Evolutionary conservation across 345 rosid genomes (phyloP), one percentile per base, ranked within the genome.

Genomic region (Trapa bicornis): DNA sequence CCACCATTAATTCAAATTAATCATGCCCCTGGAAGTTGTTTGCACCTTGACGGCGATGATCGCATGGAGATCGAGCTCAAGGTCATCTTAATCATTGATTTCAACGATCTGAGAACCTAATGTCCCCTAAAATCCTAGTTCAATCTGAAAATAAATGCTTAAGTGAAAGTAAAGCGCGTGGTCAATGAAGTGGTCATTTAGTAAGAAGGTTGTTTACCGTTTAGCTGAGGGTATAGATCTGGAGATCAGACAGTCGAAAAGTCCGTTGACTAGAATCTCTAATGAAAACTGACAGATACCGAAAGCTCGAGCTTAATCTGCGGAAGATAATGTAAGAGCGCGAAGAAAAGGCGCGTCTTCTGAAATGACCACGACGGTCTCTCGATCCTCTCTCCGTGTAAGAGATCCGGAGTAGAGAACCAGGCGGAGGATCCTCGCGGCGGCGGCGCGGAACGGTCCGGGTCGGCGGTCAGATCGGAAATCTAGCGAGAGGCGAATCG

Each of bases 61-160:
- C 15, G 15, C 16, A 32, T 58, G 15, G 15, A 42, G 37, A 42
- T 17, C 32, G 16, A 41, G 67, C 36, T 43, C 53, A n/a, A 35
- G 6, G 53, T 16, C 67, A 65, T 65, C 72, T 6, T 33, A 60
- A 67, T 48, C 70, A 48, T 67, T 67, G 50, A 43, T 42, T 50
- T 67, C 36, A 22, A 9, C 3, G 15, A 67, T 3, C 35, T 37
- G n/a, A 67, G 53, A 29, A 3, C 58, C 61, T 32, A 1, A 12
- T 32, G 10, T 0, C 29, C 61, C 35, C 2, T 56, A 17, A 29
- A 9, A 57, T 1, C 36, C 33, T 22, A 33, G 32, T 57, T 57
- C 32, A 57, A 57, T 13, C 61, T 8, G 43, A 41, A 41, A 58
- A 58, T 58, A 37, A 58, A 32, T 58, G 63, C 37, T 58, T 58